These are phyloP conservation scores for Biscogniauxia mediterranea DNA, from an alignment of 2,329 filamentous ascomycete species.

Conservation along the genomic window DNA sequence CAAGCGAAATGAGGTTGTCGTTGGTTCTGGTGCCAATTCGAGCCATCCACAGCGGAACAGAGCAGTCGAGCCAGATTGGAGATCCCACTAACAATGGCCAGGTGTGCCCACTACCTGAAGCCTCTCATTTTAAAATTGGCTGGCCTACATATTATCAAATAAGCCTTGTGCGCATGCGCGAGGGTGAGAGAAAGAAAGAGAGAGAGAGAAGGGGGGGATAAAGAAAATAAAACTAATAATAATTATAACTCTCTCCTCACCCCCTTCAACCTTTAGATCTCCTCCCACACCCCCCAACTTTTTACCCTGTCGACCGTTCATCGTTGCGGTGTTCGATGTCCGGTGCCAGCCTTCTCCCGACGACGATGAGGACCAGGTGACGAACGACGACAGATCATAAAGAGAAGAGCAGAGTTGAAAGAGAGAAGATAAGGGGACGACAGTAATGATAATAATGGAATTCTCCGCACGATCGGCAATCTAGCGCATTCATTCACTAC, in stretches of 20 bases:
- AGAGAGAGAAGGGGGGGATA: neutral
- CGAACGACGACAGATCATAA: constrained; percentile 19
- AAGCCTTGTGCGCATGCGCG: neutral
- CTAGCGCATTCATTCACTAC: constrained; percentile 29
- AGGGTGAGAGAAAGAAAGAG: neutral
- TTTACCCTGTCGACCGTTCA: constrained; percentile 2
- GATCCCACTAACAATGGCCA: neutral
- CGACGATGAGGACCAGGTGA: constrained; percentile 30
- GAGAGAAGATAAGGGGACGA: constrained; percentile 16
- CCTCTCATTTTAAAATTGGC: constrained; percentile 32
- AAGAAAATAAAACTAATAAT: neutral
- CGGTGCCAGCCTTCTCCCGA: constrained; percentile 21
- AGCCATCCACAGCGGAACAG: constrained; percentile 1
- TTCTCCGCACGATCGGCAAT: constrained; percentile 31
- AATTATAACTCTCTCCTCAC: neutral
- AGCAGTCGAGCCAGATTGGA: neutral
- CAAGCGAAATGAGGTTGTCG: constrained; percentile 30
- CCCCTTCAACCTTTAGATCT: neutral
- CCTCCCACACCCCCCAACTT: constrained; percentile 11
- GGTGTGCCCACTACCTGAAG: constrained; percentile 16
- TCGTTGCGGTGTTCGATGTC: constrained; percentile 6
- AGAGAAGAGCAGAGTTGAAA: constrained; percentile 2
- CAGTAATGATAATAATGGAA: constrained; percentile 30
- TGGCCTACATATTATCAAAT: constrained; percentile 26
- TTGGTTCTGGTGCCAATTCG: constrained; percentile 8